phyloP scores from a whole-genome alignment of 2,329 filamentous ascomycete species.

The Aspergillus luchuensis region DNA sequence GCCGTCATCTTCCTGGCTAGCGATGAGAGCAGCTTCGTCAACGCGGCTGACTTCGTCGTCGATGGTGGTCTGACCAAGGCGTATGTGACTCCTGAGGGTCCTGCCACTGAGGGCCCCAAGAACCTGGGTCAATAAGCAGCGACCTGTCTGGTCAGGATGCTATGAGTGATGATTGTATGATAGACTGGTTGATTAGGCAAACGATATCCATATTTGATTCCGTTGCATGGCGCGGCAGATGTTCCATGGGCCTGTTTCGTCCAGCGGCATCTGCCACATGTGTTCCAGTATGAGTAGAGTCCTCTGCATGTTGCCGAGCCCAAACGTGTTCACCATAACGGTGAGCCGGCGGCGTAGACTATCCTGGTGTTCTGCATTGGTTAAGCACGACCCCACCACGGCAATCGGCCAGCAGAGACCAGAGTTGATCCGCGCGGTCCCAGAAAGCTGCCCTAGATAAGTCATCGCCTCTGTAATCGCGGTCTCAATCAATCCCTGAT shows the following conservation, averaged over 20 bases:
- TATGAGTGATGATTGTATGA: slow-evolving; percentile 16
- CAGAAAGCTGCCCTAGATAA: slow-evolving; percentile 28
- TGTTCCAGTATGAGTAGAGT: slow-evolving; percentile 47
- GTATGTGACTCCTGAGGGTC: slow-evolving; percentile 69
- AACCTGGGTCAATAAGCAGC: slow-evolving; percentile 43
- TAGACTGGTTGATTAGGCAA: slow-evolving; percentile 40
- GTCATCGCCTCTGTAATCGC: slow-evolving; percentile 31
- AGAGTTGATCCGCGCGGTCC: slow-evolving; percentile 36
- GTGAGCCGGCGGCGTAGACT: slow-evolving; percentile 33
- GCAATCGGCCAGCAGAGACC: slow-evolving; percentile 39
- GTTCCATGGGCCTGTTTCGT: slow-evolving; percentile 46
- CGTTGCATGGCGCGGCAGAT: slow-evolving; percentile 51
- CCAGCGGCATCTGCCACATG: slow-evolving; percentile 44
- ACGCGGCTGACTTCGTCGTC: slow-evolving; percentile 88
- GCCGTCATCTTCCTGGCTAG: slow-evolving; percentile 85
- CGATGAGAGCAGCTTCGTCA: slow-evolving; percentile 87
- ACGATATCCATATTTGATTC: slow-evolving; percentile 53
- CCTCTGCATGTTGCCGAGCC: slow-evolving; percentile 51
- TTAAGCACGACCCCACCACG: slow-evolving; percentile 33
- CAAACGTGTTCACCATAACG: slow-evolving; percentile 37
- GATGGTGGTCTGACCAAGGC: slow-evolving; percentile 94
- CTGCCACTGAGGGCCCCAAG: slow-evolving; percentile 55
- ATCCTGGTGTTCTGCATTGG: slow-evolving; percentile 23
- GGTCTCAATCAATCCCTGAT: slow-evolving; percentile 28
- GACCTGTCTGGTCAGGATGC: not conserved